Base-by-base conservation (phyloP, 176 grass and related monocot genomes). In the Aechmea fasciata region DNA sequence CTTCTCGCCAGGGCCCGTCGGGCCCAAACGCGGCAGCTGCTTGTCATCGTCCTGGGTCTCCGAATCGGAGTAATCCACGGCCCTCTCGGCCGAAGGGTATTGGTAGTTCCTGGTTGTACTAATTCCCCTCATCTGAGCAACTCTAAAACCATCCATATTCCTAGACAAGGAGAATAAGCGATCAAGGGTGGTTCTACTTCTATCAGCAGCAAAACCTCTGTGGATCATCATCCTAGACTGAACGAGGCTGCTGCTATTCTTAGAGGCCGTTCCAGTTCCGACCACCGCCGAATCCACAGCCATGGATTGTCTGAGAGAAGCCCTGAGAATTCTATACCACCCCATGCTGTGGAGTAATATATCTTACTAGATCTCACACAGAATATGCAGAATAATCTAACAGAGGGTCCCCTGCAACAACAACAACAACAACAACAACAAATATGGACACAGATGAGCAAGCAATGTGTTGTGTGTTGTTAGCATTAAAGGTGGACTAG, bases 1-100 rank as follows among this genome's bases (percentile, higher is more conserved):
- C 78, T 97, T 97, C 71, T 97, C 82, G 3, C 49, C 65, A 5
- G 69, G 52, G 62, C 63, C 50, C n/a, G 89, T 97, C 17, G 89
- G 76, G 9, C 76, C 82, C 13, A 92, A 79, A 53, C 77, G 52
- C 5, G 89, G 89, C n/a, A 83, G 5, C 13, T 24, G 10, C 24
- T 67, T 63, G 2, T 74, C 54, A 28, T 59, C 12, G 19, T 9
- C 63, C 19, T 65, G 17, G 2, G 23, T 66, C 20, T 82, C 79
- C 10, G 22, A 73, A 75, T 86, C 50, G 3, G 77, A 75, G 51
- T 64, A 64, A 19, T 97, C 73, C 13, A 50, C 47, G 47, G 25
- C 64, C 0, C 66, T 19, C 22, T 70, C 79, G 1, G 83, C 49
- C 18, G 76, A 68, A 9, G 73, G 73, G 50, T 53, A 74, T 33